A percentile compares a stretch with the other conserved stretches of the same genome.
Evolutionary conservation across 371 early-diverging fungal species (phyloP).

Genomic region (Apophysomyces trapeziformis): DNA sequence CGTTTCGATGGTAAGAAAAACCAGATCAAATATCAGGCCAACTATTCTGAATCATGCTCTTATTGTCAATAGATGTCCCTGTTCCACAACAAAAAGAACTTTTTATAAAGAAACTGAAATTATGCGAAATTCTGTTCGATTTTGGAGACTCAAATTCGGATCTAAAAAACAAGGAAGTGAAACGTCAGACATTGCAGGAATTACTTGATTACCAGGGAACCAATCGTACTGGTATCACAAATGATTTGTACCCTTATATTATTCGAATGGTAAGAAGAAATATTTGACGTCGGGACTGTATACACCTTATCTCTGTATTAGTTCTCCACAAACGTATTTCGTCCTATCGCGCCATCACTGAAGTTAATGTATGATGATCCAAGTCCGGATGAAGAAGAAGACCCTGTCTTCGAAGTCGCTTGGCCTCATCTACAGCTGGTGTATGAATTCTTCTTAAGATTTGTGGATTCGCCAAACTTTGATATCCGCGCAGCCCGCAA

Average conservation of each 20-base stretch:
- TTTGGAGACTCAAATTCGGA: conserved; percentile 90
- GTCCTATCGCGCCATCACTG: conserved; percentile 92
- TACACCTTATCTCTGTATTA: conserved; percentile 24
- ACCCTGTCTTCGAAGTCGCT: conserved; percentile 91
- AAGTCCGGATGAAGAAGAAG: conserved; percentile 98
- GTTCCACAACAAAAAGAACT: conserved; percentile 77
- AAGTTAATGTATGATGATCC: conserved; percentile 71
- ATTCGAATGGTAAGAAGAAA: conserved; percentile 84
- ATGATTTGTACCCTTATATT: conserved; percentile 88
- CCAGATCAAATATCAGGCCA: no score
- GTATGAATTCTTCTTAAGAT: conserved; percentile 94
- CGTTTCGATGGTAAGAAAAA: conserved; percentile 72
- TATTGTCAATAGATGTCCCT: conserved; percentile 67
- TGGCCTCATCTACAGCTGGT: conserved; percentile 98
- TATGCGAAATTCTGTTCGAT: conserved; percentile 93
- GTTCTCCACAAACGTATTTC: conserved; percentile 91
- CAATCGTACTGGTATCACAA: conserved; percentile 84
- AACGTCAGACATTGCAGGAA: conserved; percentile 88
- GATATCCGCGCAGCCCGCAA: conserved; percentile 83
- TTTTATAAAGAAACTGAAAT: conserved; percentile 84
- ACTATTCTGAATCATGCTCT: not conserved
- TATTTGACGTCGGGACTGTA: not conserved
- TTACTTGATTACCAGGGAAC: conserved; percentile 91
- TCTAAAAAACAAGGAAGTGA: conserved; percentile 93
- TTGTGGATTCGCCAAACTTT: conserved; percentile 95